Conservation (phyloP, 495 filamentous ascomycete genomes). For the Annulohypoxylon nitens region DNA sequence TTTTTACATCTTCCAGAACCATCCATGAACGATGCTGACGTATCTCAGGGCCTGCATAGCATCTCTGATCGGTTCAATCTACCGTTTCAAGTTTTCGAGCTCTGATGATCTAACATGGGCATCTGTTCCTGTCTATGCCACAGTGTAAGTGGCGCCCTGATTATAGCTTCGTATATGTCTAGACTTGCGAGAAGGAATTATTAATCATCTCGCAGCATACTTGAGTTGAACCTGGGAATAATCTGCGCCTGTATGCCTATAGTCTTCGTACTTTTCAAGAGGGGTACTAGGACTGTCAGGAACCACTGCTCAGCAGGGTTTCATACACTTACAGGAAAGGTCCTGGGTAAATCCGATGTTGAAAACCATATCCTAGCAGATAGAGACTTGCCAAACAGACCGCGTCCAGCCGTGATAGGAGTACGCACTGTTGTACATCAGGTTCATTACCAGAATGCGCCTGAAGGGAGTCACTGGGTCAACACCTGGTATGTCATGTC, state of each 20-base stretch:
- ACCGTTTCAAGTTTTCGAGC: not conserved
- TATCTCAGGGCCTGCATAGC: not conserved
- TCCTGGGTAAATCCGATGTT: not conserved
- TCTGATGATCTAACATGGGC: not conserved
- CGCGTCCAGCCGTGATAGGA: not conserved
- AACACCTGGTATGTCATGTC: not conserved
- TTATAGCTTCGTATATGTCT: not conserved
- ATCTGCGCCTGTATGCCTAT: not conserved
- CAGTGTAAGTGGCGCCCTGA: not conserved
- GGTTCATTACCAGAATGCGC: not conserved
- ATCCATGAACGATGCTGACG: not conserved
- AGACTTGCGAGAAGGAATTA: not conserved
- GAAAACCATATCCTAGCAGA: not conserved
- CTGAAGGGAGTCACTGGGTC: not conserved
- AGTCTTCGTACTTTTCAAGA: not conserved
- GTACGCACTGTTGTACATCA: not conserved
- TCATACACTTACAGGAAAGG: not conserved
- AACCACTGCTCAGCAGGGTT: not conserved
- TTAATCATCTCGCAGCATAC: not conserved
- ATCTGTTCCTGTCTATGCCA: not conserved
- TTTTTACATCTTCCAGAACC: not conserved
- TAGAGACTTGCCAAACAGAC: not conserved
- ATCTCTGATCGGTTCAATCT: not conserved
- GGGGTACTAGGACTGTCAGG: not conserved
- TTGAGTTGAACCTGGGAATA: not conserved